Evolutionary conservation across 768 basidiomycete species (phyloP), one percentile per base, ranked within the genome.

Genomic region (Kwoniella heveanensis): DNA sequence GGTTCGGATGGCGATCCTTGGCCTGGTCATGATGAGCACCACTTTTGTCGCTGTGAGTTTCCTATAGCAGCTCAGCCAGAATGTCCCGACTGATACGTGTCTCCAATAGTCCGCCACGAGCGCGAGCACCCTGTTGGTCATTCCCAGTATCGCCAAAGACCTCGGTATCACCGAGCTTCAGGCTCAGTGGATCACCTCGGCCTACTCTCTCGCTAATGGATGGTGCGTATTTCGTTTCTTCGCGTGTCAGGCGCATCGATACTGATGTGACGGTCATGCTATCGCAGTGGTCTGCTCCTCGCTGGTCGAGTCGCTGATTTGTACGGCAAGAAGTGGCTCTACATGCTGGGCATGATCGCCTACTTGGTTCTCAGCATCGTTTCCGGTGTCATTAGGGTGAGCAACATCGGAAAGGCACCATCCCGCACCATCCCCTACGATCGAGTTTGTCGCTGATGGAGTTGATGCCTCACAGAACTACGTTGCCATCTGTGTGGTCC

Each of bases 311-410:
- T 70, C 3, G 74, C 74, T 12, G 74, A 76, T 57, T 49, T 71
- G 17, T 87, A 88, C 66, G 91, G 92, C 1, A 84, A 90, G 30
- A 91, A 89, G 70, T 83, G 81, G 32, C 83, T 83, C 0, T 94
- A 91, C 77, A 59, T 88, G 6, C 10, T 82, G 2, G 92, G 92
- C 1, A 85, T 86, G 29, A 8, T 80, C 2, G 80, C 84, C 59
- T 83, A 88, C 37, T 75, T 82, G 8, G 81, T 83, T 0, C 88
- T 88, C 64, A 85, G 87, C 0, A 73, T 93, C 51, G 51, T 70
- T 13, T 64, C 64, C 13, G 72, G 67, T 22, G 62, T 65, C 30
- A 62, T 70, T 46, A 50, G 57, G 36, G 63, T 62, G 26, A 52
- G 60, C 52, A 39, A 22, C 9, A 27, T 29, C 2, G 30, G 13